Evolutionary conservation across 1,284 basidiomycete species (phyloP), one percentile per base, ranked within the genome.

Genomic region (Apiotrichum laibachii): DNA sequence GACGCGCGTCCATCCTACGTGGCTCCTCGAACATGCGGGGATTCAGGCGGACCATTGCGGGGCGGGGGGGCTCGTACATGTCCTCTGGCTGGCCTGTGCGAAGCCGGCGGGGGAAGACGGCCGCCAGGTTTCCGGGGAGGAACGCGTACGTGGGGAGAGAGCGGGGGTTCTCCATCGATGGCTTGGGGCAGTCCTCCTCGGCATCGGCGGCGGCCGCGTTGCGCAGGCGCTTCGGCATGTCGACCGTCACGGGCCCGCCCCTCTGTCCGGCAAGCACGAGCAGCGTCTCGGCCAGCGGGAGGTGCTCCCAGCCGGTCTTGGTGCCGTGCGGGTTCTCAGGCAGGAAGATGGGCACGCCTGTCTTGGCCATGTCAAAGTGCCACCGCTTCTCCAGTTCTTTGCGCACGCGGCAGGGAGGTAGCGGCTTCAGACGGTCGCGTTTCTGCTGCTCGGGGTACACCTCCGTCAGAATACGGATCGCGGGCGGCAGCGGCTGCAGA

Each of bases 1-100:
- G 50, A 5, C 71, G 51, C 1, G 57, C 21, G 7, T 62, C 64
- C 9, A 73, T 53, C 6, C n/a, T 33, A 9, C 59, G 57, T 5
- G 68, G 67, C 18, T 62, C n/a, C 1, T 47, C 42, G 72, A 72
- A 76, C 0, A 65, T 71, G 5, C 49, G 42, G 0, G 69, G 69
- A 39, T 73, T 72, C 22, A 53, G 19, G 34, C 70, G 57, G 0
- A 70, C 71, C 34, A 64, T 55, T 12, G 61, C 59, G 0, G 62
- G 64, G n/a, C 62, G 56, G 0, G 72, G 74, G 1, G 54, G 54
- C 5, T 60, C 62, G 42, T 67, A 70, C 11, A 53, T 56, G 22
- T 57, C 54, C 6, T 35, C 43, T 13, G 54, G 53, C 0, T 7
- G 22, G 1, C 42, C 26, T 1, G 13, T 46, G 15, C 34, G 18